Evolutionary conservation across 768 basidiomycete genomes (phyloP), one percentile per base, ranked within the genome.

Genomic region (Dacryopinax primogenitus): DNA sequence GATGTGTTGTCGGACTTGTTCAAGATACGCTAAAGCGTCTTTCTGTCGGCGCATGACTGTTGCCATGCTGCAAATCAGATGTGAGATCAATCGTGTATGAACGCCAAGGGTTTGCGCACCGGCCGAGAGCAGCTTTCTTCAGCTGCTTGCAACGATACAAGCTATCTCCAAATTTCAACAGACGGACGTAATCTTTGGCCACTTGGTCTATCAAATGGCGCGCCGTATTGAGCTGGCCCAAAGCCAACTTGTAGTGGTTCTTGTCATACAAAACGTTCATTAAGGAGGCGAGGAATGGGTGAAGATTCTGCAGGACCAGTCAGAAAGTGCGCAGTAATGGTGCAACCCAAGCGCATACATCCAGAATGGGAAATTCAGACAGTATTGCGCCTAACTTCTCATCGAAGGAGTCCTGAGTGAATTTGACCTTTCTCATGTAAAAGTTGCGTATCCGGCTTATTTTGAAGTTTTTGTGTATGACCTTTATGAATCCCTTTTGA

Each of bases 181-280:
- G 79, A 65, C 95, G 87, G 68, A 90, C 87, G 76, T 98, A 98
- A 75, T 99, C 96, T 74, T 97, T 98, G 47, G 88, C 91, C 66
- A 99, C 89, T 36, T 94, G 91, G 76, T 96, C 93, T 71, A 98
- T 96, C 62, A 99, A 80, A 83, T 99, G 96, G 37, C 88, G 82
- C 1, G 90, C 90, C 0, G 96, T 99, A 69, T 95, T 87, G 66
- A 99, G 84, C 74, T 99, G 96, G 66, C 96, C 95, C 45, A 99
- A 80, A 1, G 96, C 96, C 63, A 99, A 88, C 78, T 98, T 98
- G 84, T 97, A 97, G 74, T 99, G 95, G 74, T 97, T 97, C 79
- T 98, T 98, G 82, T 99, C 96, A 76, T 99, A 99, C 41, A 99
- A 83, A 16, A 99, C 96, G 76, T 99, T 99, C 83, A 99, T 86